These are phyloP conservation scores for Phytopythium chamaehyphon DNA, from an alignment of 352 stramenopile genomes.

Conservation along the genomic window DNA sequence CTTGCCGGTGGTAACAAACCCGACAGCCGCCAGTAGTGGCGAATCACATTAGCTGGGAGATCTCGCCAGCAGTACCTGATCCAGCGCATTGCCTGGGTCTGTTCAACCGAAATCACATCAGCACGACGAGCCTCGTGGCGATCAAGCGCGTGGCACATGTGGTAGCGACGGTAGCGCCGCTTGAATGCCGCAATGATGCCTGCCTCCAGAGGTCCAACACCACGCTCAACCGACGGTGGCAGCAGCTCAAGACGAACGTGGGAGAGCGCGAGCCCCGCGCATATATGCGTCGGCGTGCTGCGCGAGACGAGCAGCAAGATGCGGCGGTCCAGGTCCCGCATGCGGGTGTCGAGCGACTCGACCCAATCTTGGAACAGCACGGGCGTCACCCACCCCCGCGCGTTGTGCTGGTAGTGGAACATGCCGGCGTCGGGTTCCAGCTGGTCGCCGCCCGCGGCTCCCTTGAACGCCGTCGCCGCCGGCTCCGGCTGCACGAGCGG, in stretches of 20 bases:
- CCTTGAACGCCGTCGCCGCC: not conserved
- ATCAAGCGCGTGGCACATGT: conserved; percentile 50
- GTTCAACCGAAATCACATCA: conserved; percentile 44
- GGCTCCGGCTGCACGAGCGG: conserved; percentile 15
- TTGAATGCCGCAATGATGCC: conserved; percentile 49
- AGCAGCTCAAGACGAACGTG: conserved; percentile 52
- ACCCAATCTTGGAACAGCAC: conserved; percentile 62
- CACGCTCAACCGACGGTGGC: conserved; percentile 32
- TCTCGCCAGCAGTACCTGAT: conserved; percentile 41
- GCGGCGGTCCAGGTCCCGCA: conserved; percentile 37
- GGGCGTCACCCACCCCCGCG: conserved; percentile 47
- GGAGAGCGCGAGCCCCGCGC: conserved; percentile 43
- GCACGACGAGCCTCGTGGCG: conserved; percentile 38
- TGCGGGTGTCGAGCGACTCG: conserved; percentile 36
- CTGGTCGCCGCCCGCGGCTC: conserved; percentile 2
- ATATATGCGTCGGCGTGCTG: conserved; percentile 38
- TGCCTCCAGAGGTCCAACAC: conserved; percentile 39
- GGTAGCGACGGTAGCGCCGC: conserved; percentile 44
- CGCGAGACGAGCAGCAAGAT: conserved; percentile 39
- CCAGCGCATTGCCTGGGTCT: conserved; percentile 53
- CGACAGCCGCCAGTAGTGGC: conserved; percentile 35
- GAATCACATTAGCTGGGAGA: conserved; percentile 25
- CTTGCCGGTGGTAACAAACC: conserved; percentile 24
- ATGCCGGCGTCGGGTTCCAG: conserved; percentile 18
- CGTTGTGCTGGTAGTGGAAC: conserved; percentile 56